phyloP scores from a whole-genome alignment of 2,329 filamentous ascomycete species.

The Ceratocystis huliohia region DNA sequence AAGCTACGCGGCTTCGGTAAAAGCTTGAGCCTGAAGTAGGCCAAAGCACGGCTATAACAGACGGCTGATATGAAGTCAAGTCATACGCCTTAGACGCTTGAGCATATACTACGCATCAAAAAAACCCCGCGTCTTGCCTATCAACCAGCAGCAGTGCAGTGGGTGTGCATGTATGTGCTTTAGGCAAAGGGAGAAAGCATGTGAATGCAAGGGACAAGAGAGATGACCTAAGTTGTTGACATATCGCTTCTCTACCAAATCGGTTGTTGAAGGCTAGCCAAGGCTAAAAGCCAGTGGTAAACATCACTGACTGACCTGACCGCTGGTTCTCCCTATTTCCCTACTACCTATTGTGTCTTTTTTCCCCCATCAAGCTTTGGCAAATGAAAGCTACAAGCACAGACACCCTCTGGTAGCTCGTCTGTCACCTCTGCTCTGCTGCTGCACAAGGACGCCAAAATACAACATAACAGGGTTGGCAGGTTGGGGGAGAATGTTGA shows the following conservation, averaged over 20 bases:
- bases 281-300: neutral
- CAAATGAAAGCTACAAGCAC: neutral
- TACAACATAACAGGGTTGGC: neutral
- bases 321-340: no score
- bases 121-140: neutral
- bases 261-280: neutral
- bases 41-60: neutral
- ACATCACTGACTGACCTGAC: no score
- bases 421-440: neutral
- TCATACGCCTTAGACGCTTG: neutral
- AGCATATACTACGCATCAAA: neutral
- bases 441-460: neutral
- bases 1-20: slow-evolving; percentile 1
- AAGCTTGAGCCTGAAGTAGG: neutral
- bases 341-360: no score
- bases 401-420: neutral
- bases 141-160: neutral
- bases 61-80: neutral
- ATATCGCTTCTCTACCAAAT: neutral
- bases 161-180: no score
- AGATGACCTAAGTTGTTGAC: neutral
- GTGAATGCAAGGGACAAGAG: neutral
- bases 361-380: no score
- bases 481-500: neutral
- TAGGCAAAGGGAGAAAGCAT: neutral